A percentile compares a stretch with the other conserved stretches of the same genome.
Evolutionary conservation across 2,329 filamentous ascomycete species (phyloP).

Genomic region (Cladosporium sp.): DNA sequence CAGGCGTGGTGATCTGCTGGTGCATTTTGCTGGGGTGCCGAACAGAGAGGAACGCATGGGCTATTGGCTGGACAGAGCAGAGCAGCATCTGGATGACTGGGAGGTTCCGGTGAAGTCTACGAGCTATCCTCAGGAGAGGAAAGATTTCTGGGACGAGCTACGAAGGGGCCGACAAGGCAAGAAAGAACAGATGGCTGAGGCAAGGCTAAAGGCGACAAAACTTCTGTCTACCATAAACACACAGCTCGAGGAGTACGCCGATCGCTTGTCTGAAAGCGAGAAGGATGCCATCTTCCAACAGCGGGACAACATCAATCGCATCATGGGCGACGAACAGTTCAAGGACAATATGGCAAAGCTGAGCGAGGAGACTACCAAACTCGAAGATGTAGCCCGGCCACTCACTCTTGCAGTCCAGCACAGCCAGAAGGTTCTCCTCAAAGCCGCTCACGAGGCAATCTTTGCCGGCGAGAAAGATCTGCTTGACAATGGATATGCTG

Average conservation of each 20-base stretch:
- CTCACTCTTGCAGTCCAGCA: conserved; percentile 28
- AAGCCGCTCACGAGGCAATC: conserved; percentile 38
- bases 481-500: conserved; percentile 22
- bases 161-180: conserved; percentile 28
- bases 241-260: conserved; percentile 31
- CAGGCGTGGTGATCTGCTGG: conserved; percentile 43
- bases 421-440: conserved; percentile 33
- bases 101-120: conserved; percentile 41
- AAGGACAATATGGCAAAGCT: conserved; percentile 27
- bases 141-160: conserved; percentile 40
- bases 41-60: conserved; percentile 39
- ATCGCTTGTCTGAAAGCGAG: conserved; percentile 30
- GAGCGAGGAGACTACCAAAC: conserved; percentile 23
- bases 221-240: conserved; percentile 29
- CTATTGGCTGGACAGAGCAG: conserved; percentile 41
- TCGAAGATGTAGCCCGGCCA: conserved; percentile 29
- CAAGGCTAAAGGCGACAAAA: conserved; percentile 28
- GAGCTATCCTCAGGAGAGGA: conserved; percentile 39
- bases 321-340: conserved; percentile 26
- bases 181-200: conserved; percentile 26
- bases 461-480: conserved; percentile 38
- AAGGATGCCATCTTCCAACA: conserved; percentile 32
- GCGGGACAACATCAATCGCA: conserved; percentile 30
- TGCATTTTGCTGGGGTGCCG: conserved; percentile 45
- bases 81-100: conserved; percentile 42